phyloP scores from a whole-genome alignment of 257 asterid species.

The Ehretia macrophylla region DNA sequence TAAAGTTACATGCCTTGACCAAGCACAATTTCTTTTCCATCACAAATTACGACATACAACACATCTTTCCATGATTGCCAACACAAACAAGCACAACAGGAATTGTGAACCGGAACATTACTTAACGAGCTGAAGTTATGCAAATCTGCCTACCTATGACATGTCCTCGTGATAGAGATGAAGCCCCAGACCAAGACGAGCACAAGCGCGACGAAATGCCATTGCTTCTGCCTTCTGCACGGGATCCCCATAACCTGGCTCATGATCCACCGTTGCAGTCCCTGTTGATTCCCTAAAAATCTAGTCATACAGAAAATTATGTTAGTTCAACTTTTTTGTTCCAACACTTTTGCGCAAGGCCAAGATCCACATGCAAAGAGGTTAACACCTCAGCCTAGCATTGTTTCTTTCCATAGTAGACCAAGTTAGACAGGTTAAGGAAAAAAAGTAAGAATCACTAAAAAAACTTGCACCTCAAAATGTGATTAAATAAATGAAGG shows the following conservation, averaged over 20 bases:
- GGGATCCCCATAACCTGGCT: conserved; percentile 56
- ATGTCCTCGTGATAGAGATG: conserved; percentile 83
- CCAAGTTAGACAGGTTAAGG: too few relatives aligned
- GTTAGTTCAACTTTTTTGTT: neutral
- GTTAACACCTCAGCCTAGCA: too few relatives aligned
- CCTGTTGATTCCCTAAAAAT: conserved; percentile 82
- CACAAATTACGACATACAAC: neutral
- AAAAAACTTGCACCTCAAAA: too few relatives aligned
- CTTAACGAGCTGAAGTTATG: neutral
- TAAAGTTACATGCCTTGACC: neutral
- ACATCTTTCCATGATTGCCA: neutral
- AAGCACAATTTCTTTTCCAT: neutral
- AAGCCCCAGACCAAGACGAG: conserved; percentile 89
- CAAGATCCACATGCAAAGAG: too few relatives aligned
- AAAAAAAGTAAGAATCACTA: too few relatives aligned
- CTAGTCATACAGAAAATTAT: conserved; percentile 25
- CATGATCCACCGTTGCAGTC: conserved; percentile 54
- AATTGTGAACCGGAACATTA: neutral
- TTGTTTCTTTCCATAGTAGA: too few relatives aligned
- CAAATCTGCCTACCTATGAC: conserved; percentile 20
- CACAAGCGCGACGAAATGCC: conserved; percentile 97
- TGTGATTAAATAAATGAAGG: too few relatives aligned
- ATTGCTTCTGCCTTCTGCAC: conserved; percentile 91
- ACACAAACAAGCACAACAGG: too few relatives aligned
- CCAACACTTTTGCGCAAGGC: neutral